Evolutionary conservation across 495 filamentous ascomycete species (phyloP).

Genomic region (Talaromyces liani): DNA sequence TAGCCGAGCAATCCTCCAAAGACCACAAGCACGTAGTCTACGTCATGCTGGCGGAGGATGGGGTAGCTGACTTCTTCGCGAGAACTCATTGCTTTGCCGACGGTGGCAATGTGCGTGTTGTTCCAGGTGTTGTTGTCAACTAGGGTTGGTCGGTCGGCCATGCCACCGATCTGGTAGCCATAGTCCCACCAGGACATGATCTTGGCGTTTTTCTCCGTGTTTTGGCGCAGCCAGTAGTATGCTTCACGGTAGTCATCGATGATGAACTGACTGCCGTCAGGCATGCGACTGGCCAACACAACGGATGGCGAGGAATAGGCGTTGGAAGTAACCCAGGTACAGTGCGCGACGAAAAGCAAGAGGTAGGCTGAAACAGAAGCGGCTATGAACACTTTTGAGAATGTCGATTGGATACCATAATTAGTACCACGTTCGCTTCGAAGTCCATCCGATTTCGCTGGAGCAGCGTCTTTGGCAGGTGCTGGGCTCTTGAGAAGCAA

Average conservation of each 20-base stretch:
- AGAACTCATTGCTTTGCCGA: constrained; percentile 98
- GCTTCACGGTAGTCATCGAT: constrained; percentile 99
- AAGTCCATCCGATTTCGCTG: constrained; percentile 49
- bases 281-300: constrained; percentile 83
- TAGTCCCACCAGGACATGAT: constrained; percentile 99
- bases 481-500: constrained; percentile 41
- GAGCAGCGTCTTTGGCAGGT: constrained; percentile 35
- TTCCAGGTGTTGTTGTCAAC: constrained; percentile 99
- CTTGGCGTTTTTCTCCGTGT: constrained; percentile 89
- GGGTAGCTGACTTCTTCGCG: constrained; percentile 97
- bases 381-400: constrained; percentile 73
- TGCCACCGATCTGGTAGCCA: constrained; percentile 98
- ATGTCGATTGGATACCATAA: constrained; percentile 73
- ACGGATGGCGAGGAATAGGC: constrained; percentile 98
- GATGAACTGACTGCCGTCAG: constrained; percentile 95
- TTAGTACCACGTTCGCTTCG: constrained; percentile 64
- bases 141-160: constrained; percentile 95
- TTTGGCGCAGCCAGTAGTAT: constrained; percentile 99
- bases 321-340: constrained; percentile 99
- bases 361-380: constrained; percentile 68
- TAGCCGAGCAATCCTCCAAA: constrained; percentile 96
- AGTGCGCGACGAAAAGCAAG: constrained; percentile 90
- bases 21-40: constrained; percentile 95
- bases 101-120: constrained; percentile 99
- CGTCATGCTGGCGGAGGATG: constrained; percentile 96